Evolutionary conservation across 192 early-diverging fungal genomes (phyloP), one percentile per base, ranked within the genome.

Genomic region (Globomyces pollinis-pini): DNA sequence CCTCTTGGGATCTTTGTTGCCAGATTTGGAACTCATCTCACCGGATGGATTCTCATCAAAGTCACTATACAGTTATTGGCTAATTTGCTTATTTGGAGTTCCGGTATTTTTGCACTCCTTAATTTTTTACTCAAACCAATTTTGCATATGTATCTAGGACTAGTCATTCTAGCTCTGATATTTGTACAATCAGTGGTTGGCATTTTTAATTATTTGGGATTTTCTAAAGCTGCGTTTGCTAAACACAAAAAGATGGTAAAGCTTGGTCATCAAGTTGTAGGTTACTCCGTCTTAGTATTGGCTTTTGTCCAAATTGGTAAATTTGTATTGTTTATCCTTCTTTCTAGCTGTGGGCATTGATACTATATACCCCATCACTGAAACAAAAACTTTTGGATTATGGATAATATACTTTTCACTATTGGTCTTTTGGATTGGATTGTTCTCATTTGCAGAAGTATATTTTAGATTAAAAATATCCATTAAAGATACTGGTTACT

Each of bases 31-130:
- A 54, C 62, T 20, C 66, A 57, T 42, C 55, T 58, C 12, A 20
- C 49, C 7, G 38, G 65, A n/a, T 75, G 73, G 73, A 56, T 64
- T 31, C n/a, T 50, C 8, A 36, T 76, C 43, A 65, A 76, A 42
- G 31, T 65, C 6, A 59, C 31, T 6, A 69, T 62, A 5, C 74
- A 76, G 55, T n/a, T n/a, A n/a, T n/a, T n/a, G n/a, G 35, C 35
- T 13, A 36, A 9, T 13, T 36, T 13, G 35, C 6, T 6, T 13
- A 36, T 36, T 13, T 9, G 6, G 6, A 20, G 13, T 18, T 13
- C 38, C 28, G 74, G 74, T 32, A 23, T 42, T 24, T 2, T 68
- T 12, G 41, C 16, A 26, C 50, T 51, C 2, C 9, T 39, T 24
- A 57, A 57, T 30, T 38, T 57, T 29, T 28, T 30, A n/a, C 16